Evolutionary conservation across 768 basidiomycete genomes (phyloP), one percentile per base, ranked within the genome.

Genomic region (Scleroderma citrinum): DNA sequence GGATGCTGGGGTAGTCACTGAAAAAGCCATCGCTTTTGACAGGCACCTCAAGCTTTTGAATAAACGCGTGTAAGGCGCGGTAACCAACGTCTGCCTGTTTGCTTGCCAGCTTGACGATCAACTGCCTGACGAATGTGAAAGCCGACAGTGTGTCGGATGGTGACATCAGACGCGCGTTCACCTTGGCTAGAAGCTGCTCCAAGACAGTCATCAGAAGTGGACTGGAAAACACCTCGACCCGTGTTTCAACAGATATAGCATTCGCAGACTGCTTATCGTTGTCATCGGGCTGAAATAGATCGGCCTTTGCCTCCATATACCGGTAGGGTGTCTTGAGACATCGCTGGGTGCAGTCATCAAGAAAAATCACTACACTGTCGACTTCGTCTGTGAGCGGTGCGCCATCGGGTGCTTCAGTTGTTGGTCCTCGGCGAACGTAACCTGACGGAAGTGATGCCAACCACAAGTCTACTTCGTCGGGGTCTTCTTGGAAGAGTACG

Each of bases 291-390:
- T 51, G 56, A 3, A 48, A 48, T 19, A 81, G 60, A 0, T 65
- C 58, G 6, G 75, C 63, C 53, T 83, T 66, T 20, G 83, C 83
- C 57, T 96, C 93, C 46, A 95, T 74, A 60, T 95, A 97, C 24
- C 81, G 77, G 62, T 92, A 88, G 0, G 92, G 89, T 2, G 85
- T 86, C 65, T 87, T 91, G 54, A 85, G 61, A 56, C 85, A 92
- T 16, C 89, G 76, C 49, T 86, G 83, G 3, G 87, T 74, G 59
- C 92, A 95, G 44, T 93, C 91, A 54, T 97, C 94, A 11, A 96
- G 57, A 68, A 96, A 92, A 0, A 66, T 50, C 16, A 86, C 68
- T 23, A 84, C 77, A 37, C 73, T 71, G 6, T 75, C 73, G 11
- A 71, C 69, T 66, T 86, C 87, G 39, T 78, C 79, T 2, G 69